Percentiles rank a stretch among this genome's conserved stretches.
Evolutionary conservation across 2,329 filamentous ascomycete genomes (phyloP).

Genomic region (Lecanicillium sp.): DNA sequence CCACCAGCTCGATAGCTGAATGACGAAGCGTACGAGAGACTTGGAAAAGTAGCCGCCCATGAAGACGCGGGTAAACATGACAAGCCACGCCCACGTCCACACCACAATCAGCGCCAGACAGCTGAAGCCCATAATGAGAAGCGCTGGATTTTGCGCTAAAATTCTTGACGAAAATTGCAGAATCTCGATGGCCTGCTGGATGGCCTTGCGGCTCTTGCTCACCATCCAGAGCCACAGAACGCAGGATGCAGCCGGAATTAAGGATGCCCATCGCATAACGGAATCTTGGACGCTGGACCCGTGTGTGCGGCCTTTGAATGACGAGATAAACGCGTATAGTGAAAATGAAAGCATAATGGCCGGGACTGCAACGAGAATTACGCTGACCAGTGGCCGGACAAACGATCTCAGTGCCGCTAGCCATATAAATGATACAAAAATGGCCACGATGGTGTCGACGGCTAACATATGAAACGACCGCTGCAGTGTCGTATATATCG

Average conservation of each 20-base stretch:
- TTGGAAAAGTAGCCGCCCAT: constrained; percentile 79
- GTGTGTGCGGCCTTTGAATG: constrained; percentile 70
- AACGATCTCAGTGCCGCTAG: constrained; percentile 82
- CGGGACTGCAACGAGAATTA: constrained; percentile 79
- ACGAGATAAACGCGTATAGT: constrained; percentile 84
- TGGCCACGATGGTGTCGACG: constrained; percentile 83
- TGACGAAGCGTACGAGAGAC: constrained; percentile 60
- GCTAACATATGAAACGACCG: constrained; percentile 85
- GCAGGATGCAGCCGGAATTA: constrained; percentile 68
- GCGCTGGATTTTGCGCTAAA: constrained; percentile 73
- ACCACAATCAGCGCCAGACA: constrained; percentile 68
- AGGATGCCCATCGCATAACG: constrained; percentile 80
- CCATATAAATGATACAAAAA: constrained; percentile 86
- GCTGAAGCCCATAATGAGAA: constrained; percentile 77
- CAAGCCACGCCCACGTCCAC: constrained; percentile 95
- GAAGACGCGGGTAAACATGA: constrained; percentile 94
- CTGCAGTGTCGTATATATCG: constrained; percentile 84
- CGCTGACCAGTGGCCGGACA: constrained; percentile 72
- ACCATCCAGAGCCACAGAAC: constrained; percentile 80
- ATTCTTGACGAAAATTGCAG: constrained; percentile 90
- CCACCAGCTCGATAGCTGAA: constrained; percentile 90
- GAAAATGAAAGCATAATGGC: constrained; percentile 83
- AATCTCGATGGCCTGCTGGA: constrained; percentile 79
- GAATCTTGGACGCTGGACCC: constrained; percentile 79
- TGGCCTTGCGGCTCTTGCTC: constrained; percentile 69